These are phyloP conservation scores for Prunus mume DNA, from an alignment of 306 rosid genomes.

Conservation along the genomic window DNA sequence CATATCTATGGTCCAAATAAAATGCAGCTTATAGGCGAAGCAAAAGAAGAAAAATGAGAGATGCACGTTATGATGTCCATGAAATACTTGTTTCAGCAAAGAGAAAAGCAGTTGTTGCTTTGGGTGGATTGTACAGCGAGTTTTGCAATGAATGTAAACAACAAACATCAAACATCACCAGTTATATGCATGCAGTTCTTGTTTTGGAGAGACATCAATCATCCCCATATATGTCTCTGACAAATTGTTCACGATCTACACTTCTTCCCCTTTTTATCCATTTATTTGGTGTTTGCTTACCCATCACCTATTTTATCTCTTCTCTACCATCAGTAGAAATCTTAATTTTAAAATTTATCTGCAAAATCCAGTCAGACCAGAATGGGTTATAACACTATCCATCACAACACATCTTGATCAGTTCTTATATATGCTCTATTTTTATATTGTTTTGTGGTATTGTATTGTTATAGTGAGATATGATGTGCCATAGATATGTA, in stretches of 20 bases:
- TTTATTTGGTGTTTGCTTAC: background rate
- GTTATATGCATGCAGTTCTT: constrained; percentile 2
- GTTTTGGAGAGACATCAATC: constrained; percentile 1
- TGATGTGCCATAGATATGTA: background rate
- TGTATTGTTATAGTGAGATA: background rate
- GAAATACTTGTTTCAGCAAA: background rate
- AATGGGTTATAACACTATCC: constrained; percentile 9
- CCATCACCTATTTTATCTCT: background rate
- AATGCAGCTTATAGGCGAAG: background rate
- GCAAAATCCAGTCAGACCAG: constrained; percentile 4
- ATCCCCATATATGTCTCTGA: background rate
- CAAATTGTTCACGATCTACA: background rate
- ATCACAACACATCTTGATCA: background rate
- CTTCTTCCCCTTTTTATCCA: background rate
- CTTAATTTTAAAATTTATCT: constrained; percentile 10
- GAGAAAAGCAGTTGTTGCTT: constrained; percentile 3
- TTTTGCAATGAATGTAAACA: too few species aligned
- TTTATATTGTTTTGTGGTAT: background rate
- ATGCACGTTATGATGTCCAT: background rate
- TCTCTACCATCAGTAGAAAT: background rate
- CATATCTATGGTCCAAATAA: background rate
- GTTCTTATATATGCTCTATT: background rate
- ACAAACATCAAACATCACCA: constrained; percentile 4
- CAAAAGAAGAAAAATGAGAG: background rate
- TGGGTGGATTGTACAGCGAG: background rate